Percentiles rank a stretch among this genome's conserved stretches.
phyloP scores from a whole-genome alignment of 768 basidiomycete genomes.

The Podaxis sp. region DNA sequence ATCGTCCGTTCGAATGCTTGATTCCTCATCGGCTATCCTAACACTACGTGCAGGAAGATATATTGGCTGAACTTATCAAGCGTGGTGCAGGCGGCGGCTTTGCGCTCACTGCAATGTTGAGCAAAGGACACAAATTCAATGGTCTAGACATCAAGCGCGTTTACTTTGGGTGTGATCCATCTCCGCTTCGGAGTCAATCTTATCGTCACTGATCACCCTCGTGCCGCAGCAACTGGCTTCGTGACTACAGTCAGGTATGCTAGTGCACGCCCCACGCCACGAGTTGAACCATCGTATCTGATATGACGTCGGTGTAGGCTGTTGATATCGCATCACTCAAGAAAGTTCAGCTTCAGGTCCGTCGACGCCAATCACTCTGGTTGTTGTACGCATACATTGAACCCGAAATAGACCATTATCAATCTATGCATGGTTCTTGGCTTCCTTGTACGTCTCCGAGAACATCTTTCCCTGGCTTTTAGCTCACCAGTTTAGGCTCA shows the following conservation, averaged over 20 bases:
- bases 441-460: constrained; percentile 60
- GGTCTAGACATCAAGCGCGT: constrained; percentile 82
- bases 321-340: constrained; percentile 81
- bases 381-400: constrained; percentile 6
- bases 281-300: not conserved
- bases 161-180: constrained; percentile 63
- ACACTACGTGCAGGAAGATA: constrained; percentile 54
- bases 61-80: constrained; percentile 59
- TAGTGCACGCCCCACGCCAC: not conserved
- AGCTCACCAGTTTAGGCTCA: constrained; percentile 48
- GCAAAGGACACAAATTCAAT: constrained; percentile 67
- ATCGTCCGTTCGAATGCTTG: constrained; percentile 47
- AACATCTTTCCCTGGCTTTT: not conserved
- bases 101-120: constrained; percentile 55
- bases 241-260: constrained; percentile 79
- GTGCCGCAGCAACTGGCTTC: constrained; percentile 70
- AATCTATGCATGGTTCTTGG: constrained; percentile 90
- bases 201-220: constrained; percentile 4
- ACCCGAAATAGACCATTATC: constrained; percentile 66
- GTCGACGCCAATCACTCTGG: constrained; percentile 13
- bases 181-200: not conserved
- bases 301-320: constrained; percentile 41
- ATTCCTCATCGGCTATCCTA: constrained; percentile 14
- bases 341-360: constrained; percentile 66
- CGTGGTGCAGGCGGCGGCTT: constrained; percentile 51